Percentiles rank a stretch among this genome's conserved stretches.
These are phyloP conservation scores for Penicillium janthinellum DNA, from an alignment of 2,329 filamentous ascomycete genomes.

Conservation along the genomic window DNA sequence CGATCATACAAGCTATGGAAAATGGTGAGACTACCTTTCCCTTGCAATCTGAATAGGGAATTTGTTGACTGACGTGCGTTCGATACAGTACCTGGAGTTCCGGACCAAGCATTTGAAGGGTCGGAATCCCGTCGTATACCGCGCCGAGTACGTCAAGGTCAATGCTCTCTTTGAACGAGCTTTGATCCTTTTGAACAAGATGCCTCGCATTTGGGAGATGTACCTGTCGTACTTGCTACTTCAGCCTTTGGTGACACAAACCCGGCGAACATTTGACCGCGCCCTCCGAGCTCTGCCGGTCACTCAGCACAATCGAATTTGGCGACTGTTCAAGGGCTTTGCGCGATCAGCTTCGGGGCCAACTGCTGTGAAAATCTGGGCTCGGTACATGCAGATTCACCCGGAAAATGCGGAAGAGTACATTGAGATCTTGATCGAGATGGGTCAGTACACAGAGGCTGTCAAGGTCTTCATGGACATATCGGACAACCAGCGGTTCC, in stretches of 20 bases:
- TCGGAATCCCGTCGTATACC: constrained; percentile 79
- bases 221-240: constrained; percentile 87
- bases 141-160: constrained; percentile 84
- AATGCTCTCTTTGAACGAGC: constrained; percentile 93
- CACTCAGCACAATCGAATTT: constrained; percentile 94
- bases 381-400: constrained; percentile 94
- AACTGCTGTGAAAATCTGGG: constrained; percentile 91
- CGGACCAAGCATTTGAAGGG: constrained; percentile 77
- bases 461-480: constrained; percentile 89
- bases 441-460: constrained; percentile 84
- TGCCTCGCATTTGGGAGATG: constrained; percentile 98
- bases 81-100: constrained; percentile 74
- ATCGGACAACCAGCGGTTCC: constrained; percentile 85
- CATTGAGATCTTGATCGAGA: constrained; percentile 81
- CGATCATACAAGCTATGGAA: constrained; percentile 99
- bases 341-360: constrained; percentile 86
- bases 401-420: constrained; percentile 95
- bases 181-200: constrained; percentile 93
- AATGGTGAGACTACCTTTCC: constrained; percentile 58
- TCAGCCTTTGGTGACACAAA: constrained; percentile 88
- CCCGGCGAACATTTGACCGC: constrained; percentile 85
- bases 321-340: constrained; percentile 87
- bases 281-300: constrained; percentile 88
- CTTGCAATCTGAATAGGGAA: background rate
- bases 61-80: constrained; percentile 18